phyloP scores from a whole-genome alignment of 2,329 filamentous ascomycete species.

The Trichophyton mentagrophytes region DNA sequence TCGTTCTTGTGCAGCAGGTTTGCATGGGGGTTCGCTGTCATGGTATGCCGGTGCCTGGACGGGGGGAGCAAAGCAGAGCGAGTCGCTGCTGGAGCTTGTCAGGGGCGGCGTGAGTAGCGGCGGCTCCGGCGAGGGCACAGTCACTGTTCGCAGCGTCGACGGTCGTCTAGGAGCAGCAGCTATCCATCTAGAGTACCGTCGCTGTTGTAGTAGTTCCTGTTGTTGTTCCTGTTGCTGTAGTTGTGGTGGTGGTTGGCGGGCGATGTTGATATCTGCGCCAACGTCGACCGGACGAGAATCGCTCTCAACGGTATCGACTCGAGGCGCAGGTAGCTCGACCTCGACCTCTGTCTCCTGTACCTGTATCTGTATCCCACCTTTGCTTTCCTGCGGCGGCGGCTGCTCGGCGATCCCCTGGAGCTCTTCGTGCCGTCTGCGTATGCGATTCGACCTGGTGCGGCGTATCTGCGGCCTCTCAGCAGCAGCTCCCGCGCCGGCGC shows the following conservation, averaged over 20 bases:
- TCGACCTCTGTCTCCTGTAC: no score
- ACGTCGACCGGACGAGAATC: no score
- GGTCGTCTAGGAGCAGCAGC: neutral
- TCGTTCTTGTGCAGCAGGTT: neutral
- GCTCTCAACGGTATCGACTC: no score
- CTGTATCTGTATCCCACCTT: no score
- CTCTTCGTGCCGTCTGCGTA: neutral
- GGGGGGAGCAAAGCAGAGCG: neutral
- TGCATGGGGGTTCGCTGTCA: neutral
- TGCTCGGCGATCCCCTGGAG: neutral
- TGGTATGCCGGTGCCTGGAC: neutral
- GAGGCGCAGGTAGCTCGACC: no score
- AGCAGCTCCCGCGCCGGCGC: slow-evolving; percentile 6
- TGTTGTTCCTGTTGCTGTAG: neutral
- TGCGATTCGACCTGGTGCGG: neutral
- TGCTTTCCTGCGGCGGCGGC: neutral
- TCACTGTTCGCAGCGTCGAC: neutral
- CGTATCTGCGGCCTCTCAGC: neutral
- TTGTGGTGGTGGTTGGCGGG: neutral
- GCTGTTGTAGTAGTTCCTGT: neutral
- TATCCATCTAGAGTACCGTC: slow-evolving; percentile 1
- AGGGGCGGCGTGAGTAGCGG: neutral
- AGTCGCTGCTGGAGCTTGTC: neutral
- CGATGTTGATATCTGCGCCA: no score
- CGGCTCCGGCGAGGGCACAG: neutral